Evolutionary conservation across 768 basidiomycete species (phyloP).

Genomic region (Serendipita sp.): DNA sequence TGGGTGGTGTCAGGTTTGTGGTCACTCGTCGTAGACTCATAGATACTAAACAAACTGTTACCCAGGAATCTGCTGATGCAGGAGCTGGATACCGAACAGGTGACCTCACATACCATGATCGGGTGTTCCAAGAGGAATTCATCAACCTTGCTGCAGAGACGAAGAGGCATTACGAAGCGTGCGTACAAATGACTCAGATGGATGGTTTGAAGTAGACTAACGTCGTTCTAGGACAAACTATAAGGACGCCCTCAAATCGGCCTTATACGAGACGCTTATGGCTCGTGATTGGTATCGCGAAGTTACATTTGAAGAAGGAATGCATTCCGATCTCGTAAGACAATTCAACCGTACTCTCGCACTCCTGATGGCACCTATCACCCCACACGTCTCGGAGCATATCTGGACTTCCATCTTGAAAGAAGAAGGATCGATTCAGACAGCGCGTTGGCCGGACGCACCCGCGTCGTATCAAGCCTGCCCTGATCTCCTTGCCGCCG

Average conservation of each 20-base stretch:
- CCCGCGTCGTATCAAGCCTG: neutral
- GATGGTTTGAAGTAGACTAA: neutral
- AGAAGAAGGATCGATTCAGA: conserved; percentile 60
- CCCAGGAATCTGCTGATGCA: neutral
- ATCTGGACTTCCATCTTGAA: conserved; percentile 65
- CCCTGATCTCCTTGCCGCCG: conserved; percentile 23
- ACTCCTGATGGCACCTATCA: conserved; percentile 69
- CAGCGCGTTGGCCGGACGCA: conserved; percentile 68
- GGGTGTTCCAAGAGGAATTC: conserved; percentile 82
- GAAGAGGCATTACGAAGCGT: conserved; percentile 69
- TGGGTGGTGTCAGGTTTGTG: conserved; percentile 71
- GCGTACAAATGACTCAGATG: conserved; percentile 19
- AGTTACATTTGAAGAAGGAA: conserved; percentile 67
- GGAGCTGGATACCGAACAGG: conserved; percentile 30
- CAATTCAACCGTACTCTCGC: conserved; percentile 75
- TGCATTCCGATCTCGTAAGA: conserved; percentile 77
- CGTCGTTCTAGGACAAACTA: conserved; percentile 53
- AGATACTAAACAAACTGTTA: neutral
- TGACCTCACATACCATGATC: conserved; percentile 65
- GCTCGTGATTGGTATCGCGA: conserved; percentile 93
- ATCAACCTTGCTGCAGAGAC: conserved; percentile 71
- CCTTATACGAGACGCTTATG: conserved; percentile 89
- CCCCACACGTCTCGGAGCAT: conserved; percentile 89
- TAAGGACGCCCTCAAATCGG: conserved; percentile 89
- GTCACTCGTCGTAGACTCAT: neutral